These are phyloP conservation scores for Starmerella cellae DNA, from an alignment of 805 yeast species.

Conservation along the genomic window DNA sequence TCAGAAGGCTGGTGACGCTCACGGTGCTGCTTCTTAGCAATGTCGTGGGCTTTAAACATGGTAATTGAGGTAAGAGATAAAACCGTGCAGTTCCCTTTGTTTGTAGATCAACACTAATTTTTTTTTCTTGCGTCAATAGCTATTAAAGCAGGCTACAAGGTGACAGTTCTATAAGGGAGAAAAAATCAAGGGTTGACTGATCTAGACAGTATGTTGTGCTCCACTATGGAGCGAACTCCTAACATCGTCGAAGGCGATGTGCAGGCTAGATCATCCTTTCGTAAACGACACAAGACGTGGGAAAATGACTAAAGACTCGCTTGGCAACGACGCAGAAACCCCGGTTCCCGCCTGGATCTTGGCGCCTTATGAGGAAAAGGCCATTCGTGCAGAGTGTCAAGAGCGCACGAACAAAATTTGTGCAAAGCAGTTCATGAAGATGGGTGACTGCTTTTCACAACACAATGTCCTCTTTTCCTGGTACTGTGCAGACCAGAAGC, in stretches of 20 bases:
- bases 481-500: constrained; percentile 28
- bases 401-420: constrained; percentile 26
- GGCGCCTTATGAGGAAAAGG: constrained; percentile 30
- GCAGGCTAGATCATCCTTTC: too few species aligned
- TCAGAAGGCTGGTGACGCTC: constrained; percentile 80
- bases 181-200: too few species aligned
- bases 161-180: not conserved
- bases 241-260: too few species aligned
- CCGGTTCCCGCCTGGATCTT: constrained; percentile 29
- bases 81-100: too few species aligned
- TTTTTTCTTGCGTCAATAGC: too few species aligned
- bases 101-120: too few species aligned
- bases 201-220: too few species aligned
- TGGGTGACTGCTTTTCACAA: constrained; percentile 27
- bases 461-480: constrained; percentile 28
- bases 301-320: constrained; percentile 5
- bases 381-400: constrained; percentile 25
- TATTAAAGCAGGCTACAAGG: too few species aligned
- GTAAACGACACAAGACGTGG: too few species aligned
- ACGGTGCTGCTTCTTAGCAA: constrained; percentile 90
- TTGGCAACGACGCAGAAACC: constrained; percentile 16
- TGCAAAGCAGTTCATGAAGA: constrained; percentile 22
- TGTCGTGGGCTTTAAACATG: constrained; percentile 43
- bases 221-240: too few species aligned
- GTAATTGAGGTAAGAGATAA: too few species aligned